Conservation (phyloP, 306 rosid species). For the Sicyos edulis region DNA sequence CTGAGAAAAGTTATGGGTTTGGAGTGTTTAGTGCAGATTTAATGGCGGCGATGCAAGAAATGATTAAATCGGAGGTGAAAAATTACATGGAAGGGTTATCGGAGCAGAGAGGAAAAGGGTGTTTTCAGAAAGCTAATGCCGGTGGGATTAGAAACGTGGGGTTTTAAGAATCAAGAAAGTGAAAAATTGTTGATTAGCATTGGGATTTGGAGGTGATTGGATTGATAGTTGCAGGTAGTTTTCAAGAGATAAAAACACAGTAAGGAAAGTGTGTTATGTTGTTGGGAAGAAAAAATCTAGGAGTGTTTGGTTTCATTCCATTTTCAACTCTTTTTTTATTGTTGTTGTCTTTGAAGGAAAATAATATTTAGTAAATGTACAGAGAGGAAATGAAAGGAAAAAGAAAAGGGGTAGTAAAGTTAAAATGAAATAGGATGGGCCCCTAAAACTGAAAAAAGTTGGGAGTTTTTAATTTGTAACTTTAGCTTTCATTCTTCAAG, state of each 20-base stretch:
- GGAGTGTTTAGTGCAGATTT: constrained; percentile 39
- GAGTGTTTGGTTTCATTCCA: too few species aligned
- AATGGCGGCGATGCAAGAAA: constrained; percentile 82
- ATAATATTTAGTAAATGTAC: constrained; percentile 70
- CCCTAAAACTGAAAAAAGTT: too few species aligned
- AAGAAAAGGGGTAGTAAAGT: constrained; percentile 12
- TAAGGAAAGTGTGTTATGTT: too few species aligned
- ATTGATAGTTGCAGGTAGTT: background rate
- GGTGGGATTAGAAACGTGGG: constrained; percentile 57
- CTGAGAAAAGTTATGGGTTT: constrained; percentile 15
- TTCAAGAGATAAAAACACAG: background rate
- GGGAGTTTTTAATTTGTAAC: too few species aligned
- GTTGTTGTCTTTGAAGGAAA: background rate
- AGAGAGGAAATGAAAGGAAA: constrained; percentile 4
- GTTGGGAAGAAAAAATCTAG: too few species aligned
- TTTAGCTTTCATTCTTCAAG: too few species aligned
- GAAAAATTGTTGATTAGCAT: constrained; percentile 28
- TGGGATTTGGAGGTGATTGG: constrained; percentile 5
- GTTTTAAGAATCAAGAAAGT: constrained; percentile 33
- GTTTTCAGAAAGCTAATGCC: constrained; percentile 26
- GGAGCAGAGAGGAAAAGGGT: constrained; percentile 48
- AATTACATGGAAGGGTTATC: constrained; percentile 73
- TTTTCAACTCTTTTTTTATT: too few species aligned
- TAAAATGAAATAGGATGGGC: too few species aligned
- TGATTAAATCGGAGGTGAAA: constrained; percentile 85